Base-by-base conservation (phyloP, 2,329 filamentous ascomycete genomes). In the Alternaria gaisen region DNA sequence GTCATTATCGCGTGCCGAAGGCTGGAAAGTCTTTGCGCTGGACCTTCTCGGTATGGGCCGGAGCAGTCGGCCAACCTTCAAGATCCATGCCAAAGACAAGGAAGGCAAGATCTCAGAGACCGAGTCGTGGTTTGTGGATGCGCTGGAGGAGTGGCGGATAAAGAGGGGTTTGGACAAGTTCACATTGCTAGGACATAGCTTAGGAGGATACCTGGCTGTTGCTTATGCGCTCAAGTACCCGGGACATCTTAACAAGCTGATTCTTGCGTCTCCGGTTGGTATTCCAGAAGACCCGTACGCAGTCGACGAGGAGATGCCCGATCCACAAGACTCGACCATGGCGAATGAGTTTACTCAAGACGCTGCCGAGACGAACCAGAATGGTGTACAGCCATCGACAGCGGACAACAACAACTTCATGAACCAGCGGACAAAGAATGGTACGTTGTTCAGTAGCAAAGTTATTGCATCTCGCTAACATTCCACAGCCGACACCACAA, bases 161-260 rank as follows among this genome's bases (percentile, higher is more conserved):
- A 88, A 92, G 75, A 89, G 90, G 65, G 94, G 94, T 41, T 92
- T 99, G 51, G 93, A 99, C 51, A 90, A 91, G 66, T 97, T 99
- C 75, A 99, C 95, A 0, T 84, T 99, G 4, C 85, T 98, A 8
- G 95, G 94, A 1, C 95, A 99, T 81, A 97, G 92, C 46, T 84
- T 99, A 47, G 95, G 95, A 56, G 95, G 95, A 6, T 99, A 99
- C 76, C 90, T 99, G 77, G 93, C 94, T 5, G 91, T 97, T 0
- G 94, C 93, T 20, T 99, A 99, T 76, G 94, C 95, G 1, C 84
- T 98, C 61, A 99, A 99, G 78, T 99, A 99, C 74, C 95, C 95
- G 0, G 94, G 94, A 14, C 92, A 88, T 68, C 81, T 99, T 34
- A 97, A 99, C 81, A 99, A 99, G 82, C 87, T 99, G 64, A 97